A percentile compares a stretch with the other conserved stretches of the same genome.
phyloP scores from a whole-genome alignment of 768 basidiomycete species.

The Pleurotus eryngii region DNA sequence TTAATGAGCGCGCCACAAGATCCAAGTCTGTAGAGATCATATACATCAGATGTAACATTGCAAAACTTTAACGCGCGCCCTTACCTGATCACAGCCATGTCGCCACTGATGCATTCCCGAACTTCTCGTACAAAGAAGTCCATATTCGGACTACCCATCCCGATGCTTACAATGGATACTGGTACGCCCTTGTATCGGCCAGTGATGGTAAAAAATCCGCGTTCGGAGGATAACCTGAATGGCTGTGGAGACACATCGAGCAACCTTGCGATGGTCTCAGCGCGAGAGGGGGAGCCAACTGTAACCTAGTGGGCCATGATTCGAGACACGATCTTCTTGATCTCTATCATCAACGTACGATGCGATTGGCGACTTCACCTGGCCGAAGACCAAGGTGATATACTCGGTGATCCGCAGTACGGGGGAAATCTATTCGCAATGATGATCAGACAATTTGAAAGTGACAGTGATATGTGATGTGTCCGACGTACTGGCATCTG shows the following conservation, averaged over 20 bases:
- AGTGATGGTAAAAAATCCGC: constrained; percentile 74
- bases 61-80: constrained; percentile 12
- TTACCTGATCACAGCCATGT: constrained; percentile 50
- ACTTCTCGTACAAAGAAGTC: constrained; percentile 85
- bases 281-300: constrained; percentile 71
- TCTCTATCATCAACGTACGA: constrained; percentile 40
- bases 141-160: constrained; percentile 81
- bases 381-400: constrained; percentile 75
- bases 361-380: constrained; percentile 80
- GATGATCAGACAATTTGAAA: not conserved
- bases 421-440: constrained; percentile 62
- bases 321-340: not conserved
- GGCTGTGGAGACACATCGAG: constrained; percentile 58
- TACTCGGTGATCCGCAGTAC: constrained; percentile 67
- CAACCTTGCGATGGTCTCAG: constrained; percentile 51
- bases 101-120: constrained; percentile 68
- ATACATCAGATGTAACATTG: constrained; percentile 6
- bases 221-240: constrained; percentile 65
- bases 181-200: constrained; percentile 62
- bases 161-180: constrained; percentile 73
- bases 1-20: constrained; percentile 74
- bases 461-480: constrained; percentile 1
- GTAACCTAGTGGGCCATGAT: constrained; percentile 48
- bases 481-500: constrained; percentile 60
- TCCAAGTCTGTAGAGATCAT: constrained; percentile 51